Evolutionary conservation across 1,284 basidiomycete species (phyloP).

Genomic region (Caloboletus firmus): DNA sequence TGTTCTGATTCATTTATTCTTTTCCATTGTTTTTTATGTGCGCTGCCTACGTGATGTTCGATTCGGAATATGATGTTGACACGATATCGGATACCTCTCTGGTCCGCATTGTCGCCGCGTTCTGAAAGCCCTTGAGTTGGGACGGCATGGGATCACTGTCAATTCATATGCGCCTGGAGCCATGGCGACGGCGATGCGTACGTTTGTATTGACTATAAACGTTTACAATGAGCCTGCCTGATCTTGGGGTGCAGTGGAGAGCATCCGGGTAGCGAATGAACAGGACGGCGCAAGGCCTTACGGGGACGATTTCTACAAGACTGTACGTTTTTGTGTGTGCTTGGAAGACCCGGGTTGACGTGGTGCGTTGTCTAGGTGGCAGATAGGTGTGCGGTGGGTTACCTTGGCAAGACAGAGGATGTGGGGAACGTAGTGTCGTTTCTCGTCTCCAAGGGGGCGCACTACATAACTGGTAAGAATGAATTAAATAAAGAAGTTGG

Average conservation of each 20-base stretch:
- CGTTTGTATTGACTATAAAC: constrained; percentile 6
- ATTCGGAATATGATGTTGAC: constrained; percentile 3
- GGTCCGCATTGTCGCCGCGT: constrained; percentile 7
- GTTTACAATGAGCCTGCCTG: not conserved
- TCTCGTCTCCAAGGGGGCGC: constrained; percentile 17
- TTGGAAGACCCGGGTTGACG: not conserved
- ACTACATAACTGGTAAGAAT: constrained; percentile 11
- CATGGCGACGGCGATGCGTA: constrained; percentile 21
- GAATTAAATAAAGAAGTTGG: too few relatives aligned
- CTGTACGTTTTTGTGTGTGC: not conserved
- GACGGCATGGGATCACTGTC: constrained; percentile 14
- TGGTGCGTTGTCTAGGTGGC: not conserved
- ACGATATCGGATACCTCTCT: not conserved
- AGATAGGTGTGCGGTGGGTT: constrained; percentile 3
- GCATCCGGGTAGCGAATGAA: not conserved
- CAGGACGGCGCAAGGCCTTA: not conserved
- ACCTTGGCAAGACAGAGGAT: constrained; percentile 6
- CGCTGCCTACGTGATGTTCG: constrained; percentile 8
- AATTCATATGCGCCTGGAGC: constrained; percentile 26
- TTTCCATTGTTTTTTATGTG: not conserved
- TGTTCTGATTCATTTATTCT: not conserved
- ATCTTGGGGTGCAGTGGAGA: constrained; percentile 1
- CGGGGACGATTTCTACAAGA: constrained; percentile 1
- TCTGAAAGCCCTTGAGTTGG: constrained; percentile 14
- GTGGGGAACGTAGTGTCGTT: constrained; percentile 8